Base-by-base conservation (phyloP, 805 yeast genomes). In the Candida montana region DNA sequence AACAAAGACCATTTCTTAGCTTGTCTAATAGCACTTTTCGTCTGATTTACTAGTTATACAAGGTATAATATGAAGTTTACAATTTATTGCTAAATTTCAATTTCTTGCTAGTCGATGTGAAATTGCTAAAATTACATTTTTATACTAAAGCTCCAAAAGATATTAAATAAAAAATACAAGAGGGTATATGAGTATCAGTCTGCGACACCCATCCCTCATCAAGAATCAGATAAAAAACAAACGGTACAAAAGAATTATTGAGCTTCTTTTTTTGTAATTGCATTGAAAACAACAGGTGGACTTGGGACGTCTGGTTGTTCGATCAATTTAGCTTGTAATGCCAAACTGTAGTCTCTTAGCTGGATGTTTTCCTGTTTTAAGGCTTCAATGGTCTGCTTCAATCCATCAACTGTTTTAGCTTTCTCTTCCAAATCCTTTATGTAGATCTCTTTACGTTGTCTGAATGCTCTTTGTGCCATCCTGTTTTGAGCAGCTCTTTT, bases 401-500 rank as follows among this genome's bases (percentile, higher is more conserved):
- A 67, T n/a, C 66, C 68, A 47, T 77, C 77, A 44, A 77, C 78
- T 52, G 80, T 81, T 35, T 71, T 68, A 10, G 85, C 84, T 56
- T 81, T 79, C 29, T 68, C 62, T 63, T 90, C 96, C 43, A 90
- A 69, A 37, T 87, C 91, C 61, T 80, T 83, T 50, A 90, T 79
- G 55, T 87, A 81, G 44, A 77, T 74, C 54, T 89, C 95, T 58
- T 85, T 82, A 46, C 96, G 74, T 58, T 79, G 81, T 57, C 97
- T 75, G 65, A 89, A 90, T 8, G 96, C 95, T 51, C 86, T 77
- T 65, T 90, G 97, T 5, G 97, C 96, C 46, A 78, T 81, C 56
- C 97, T 71, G 67, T 90, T 90, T 64, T 90, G 97, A 8, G 83
- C 89, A 2, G 96, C 96, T 48, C 97, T 77, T 61, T 86, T 87